Conservation (phyloP, 1,284 basidiomycete species). For the Somion occarium region DNA sequence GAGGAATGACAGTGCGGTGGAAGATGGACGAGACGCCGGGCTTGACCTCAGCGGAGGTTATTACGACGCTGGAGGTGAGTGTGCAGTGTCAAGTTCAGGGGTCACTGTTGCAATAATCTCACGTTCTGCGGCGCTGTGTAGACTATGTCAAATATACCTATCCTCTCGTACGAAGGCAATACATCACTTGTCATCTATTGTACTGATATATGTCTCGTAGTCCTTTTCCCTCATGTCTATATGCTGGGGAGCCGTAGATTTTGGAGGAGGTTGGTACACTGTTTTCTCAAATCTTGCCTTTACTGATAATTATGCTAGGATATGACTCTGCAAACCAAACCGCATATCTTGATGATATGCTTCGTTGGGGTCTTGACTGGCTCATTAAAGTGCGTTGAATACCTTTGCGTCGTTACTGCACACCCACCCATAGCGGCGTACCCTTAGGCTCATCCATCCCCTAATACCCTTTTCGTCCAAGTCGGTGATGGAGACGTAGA, state of each 20-base stretch:
- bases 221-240: conserved; percentile 78
- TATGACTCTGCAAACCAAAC: conserved; percentile 84
- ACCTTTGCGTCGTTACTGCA: not conserved
- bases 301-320: conserved; percentile 36
- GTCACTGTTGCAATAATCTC: no score
- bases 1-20: conserved; percentile 77
- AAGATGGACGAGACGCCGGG: conserved; percentile 73
- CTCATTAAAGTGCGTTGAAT: conserved; percentile 53
- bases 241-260: conserved; percentile 85
- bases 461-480: conserved; percentile 75
- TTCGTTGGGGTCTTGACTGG: conserved; percentile 91
- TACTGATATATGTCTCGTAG: conserved; percentile 28
- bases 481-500: conserved; percentile 62
- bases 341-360: conserved; percentile 80
- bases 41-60: conserved; percentile 84
- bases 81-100: not conserved
- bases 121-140: conserved; percentile 22
- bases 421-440: not conserved
- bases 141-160: conserved; percentile 88
- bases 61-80: conserved; percentile 83
- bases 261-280: conserved; percentile 55
- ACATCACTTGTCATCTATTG: not conserved
- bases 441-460: conserved; percentile 72
- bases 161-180: conserved; percentile 55
- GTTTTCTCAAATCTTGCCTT: not conserved